Conservation (phyloP, 768 basidiomycete species). For the Lactifluus pinguis region DNA sequence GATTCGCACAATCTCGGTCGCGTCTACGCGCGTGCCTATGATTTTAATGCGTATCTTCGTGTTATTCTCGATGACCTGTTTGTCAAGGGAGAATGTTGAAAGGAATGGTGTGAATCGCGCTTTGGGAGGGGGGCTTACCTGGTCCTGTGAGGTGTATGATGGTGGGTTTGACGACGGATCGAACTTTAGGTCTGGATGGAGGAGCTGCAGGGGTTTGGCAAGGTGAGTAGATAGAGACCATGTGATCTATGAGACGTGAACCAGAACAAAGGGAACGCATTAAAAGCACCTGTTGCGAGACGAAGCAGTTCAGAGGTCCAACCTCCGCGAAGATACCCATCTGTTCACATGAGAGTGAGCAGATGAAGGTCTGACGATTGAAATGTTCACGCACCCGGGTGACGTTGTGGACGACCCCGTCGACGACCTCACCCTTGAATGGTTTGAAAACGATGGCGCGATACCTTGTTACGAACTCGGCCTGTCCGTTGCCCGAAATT, state of each 20-base stretch:
- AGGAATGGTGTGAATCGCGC: background rate
- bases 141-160: slow-evolving; percentile 85
- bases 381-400: slow-evolving; percentile 60
- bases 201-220: slow-evolving; percentile 45
- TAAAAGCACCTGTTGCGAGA: slow-evolving; percentile 79
- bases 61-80: slow-evolving; percentile 86
- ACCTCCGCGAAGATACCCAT: slow-evolving; percentile 99
- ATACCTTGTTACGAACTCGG: slow-evolving; percentile 91
- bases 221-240: background rate
- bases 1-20: slow-evolving; percentile 84
- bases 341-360: slow-evolving; percentile 31
- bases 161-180: slow-evolving; percentile 97
- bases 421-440: slow-evolving; percentile 99
- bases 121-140: slow-evolving; percentile 36
- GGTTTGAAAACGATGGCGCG: slow-evolving; percentile 98
- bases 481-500: slow-evolving; percentile 84
- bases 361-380: too few relatives aligned
- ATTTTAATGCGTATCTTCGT: slow-evolving; percentile 90
- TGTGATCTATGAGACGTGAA: background rate
- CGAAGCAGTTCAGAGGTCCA: slow-evolving; percentile 89
- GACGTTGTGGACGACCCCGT: slow-evolving; percentile 91
- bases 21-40: slow-evolving; percentile 96
- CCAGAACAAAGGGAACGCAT: background rate
- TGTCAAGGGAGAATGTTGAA: background rate
- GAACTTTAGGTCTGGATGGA: slow-evolving; percentile 89